Evolutionary conservation across 768 basidiomycete species (phyloP), one percentile per base, ranked within the genome.

Genomic region (Kwoniella dendrophila): DNA sequence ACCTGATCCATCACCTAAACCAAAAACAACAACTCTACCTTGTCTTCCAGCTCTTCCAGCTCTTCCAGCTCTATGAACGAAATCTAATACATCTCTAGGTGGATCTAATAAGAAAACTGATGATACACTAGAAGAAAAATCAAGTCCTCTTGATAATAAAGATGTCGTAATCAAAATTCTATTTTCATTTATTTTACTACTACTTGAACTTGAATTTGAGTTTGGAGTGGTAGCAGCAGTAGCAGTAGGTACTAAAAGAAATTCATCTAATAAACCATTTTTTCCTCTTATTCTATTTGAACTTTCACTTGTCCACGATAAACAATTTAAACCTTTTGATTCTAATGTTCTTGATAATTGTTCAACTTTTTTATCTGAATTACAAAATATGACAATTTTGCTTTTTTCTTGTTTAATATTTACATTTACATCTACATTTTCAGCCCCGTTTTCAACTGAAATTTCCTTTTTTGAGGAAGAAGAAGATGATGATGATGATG

Each of bases 81-180:
- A 94, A 77, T 96, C 93, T 38, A 94, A 84, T 83, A 89, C 89
- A 75, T 92, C 94, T 67, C 89, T 82, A 20, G 93, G 92, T 72
- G 89, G 86, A 68, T 95, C 93, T 24, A 90, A 83, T 66, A 95
- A 87, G 76, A 96, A 88, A 2, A 95, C 89, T 70, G 93, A 86
- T 64, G 84, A 83, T 68, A 95, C 85, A n/a, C 60, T 49, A 0
- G 90, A 87, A 14, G 86, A 82, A 71, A 96, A 96, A 77, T 96
- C 93, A 1, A 95, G 84, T 1, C 93, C 93, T 20, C 93, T 85
- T 10, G 91, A 92, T 27, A 96, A 86, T 33, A 96, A 82, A 4
- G 92, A 94, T 0, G 93, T 96, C 33, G 93, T 94, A 56, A 95
- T 83, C 70, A 96, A 82, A 38, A 94, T 87, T 33, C 78, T 57